phyloP scores from a whole-genome alignment of 176 grass and related monocot species.

The Dactylis glomerata region DNA sequence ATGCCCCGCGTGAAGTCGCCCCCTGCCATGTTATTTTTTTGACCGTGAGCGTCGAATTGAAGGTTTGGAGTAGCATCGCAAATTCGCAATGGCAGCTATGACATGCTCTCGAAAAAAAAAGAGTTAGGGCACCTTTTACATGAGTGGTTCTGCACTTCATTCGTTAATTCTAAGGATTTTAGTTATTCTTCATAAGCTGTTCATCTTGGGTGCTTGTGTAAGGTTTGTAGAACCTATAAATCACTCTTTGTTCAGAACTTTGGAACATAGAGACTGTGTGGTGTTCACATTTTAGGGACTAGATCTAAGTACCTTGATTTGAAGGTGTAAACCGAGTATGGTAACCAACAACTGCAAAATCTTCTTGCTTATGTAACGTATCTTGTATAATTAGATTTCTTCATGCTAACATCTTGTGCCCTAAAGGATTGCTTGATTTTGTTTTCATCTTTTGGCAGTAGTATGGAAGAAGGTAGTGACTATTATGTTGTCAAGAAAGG shows the following conservation, averaged over 20 bases:
- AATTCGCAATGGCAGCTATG: too few relatives aligned
- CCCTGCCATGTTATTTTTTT: background rate
- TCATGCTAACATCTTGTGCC: background rate
- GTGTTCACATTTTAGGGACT: background rate
- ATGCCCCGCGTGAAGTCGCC: background rate
- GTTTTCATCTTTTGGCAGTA: constrained; percentile 11
- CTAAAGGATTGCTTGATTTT: background rate
- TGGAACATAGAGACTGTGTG: background rate
- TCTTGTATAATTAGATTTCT: background rate
- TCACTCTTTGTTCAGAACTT: background rate
- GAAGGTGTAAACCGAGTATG: background rate
- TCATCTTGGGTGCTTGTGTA: background rate
- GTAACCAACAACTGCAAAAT: background rate
- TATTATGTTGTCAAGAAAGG: constrained; percentile 60
- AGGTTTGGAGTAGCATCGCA: background rate
- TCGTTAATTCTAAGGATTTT: background rate
- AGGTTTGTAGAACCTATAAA: background rate
- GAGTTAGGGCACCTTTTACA: background rate
- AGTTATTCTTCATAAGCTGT: background rate
- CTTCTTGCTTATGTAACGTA: constrained; percentile 3
- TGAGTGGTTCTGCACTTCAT: background rate
- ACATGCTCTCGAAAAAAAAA: background rate
- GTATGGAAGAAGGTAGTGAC: constrained; percentile 49
- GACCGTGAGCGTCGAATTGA: background rate
- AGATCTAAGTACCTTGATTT: background rate